These are phyloP conservation scores for Phanerodontia chrysosporium DNA, from an alignment of 768 basidiomycete genomes.

Conservation along the genomic window DNA sequence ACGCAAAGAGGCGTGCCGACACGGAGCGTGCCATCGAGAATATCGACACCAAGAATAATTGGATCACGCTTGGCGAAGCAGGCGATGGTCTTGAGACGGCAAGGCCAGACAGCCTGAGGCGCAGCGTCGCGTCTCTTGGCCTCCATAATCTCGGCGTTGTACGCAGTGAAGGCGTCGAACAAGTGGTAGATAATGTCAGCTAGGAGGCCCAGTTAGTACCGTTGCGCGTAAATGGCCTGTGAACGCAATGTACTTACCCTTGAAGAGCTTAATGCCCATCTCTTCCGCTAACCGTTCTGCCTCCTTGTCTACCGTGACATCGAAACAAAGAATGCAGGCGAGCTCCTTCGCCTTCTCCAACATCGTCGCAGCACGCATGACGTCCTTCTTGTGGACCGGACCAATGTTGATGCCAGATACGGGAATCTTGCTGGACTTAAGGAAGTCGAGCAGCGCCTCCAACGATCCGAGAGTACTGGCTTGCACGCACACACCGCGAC, in stretches of 20 bases:
- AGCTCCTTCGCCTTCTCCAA: conserved; percentile 94
- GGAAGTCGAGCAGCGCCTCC: conserved; percentile 94
- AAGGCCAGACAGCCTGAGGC: conserved; percentile 95
- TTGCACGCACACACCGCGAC: conserved; percentile 96
- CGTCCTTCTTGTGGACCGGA: conserved; percentile 91
- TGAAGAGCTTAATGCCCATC: conserved; percentile 91
- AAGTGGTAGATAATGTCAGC: conserved; percentile 99
- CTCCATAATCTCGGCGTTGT: conserved; percentile 87
- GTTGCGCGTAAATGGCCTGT: not conserved
- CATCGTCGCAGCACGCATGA: conserved; percentile 92
- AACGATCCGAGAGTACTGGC: conserved; percentile 95
- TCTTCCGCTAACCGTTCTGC: conserved; percentile 90
- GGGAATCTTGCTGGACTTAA: conserved; percentile 92
- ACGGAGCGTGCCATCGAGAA: conserved; percentile 86
- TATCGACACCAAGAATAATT: conserved; percentile 95
- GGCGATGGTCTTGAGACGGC: conserved; percentile 88
- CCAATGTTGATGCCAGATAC: conserved; percentile 98
- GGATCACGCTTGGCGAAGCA: conserved; percentile 96
- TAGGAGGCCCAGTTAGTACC: conserved; percentile 27
- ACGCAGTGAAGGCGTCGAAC: conserved; percentile 93
- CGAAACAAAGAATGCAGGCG: conserved; percentile 94
- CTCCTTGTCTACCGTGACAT: conserved; percentile 91
- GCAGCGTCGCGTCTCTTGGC: conserved; percentile 91
- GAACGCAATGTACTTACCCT: conserved; percentile 50
- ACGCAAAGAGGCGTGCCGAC: conserved; percentile 95